Percentiles rank a stretch among this genome's conserved stretches.
phyloP scores from a whole-genome alignment of 2,329 filamentous ascomycete species.

The Fonsecaea pedrosoi region DNA sequence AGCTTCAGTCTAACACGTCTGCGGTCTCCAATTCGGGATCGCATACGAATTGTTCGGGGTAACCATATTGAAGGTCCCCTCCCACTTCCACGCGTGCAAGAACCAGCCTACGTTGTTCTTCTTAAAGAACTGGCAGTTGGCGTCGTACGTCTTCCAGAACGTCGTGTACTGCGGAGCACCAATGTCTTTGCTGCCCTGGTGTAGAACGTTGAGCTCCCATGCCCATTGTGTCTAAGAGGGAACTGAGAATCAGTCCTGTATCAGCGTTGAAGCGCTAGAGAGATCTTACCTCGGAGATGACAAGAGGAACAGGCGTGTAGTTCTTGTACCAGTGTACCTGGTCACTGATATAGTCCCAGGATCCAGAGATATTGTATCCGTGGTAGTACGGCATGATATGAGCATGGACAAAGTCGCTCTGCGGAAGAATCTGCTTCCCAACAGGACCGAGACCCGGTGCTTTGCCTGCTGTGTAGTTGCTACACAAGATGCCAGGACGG shows the following conservation, averaged over 20 bases:
- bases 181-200: conserved; percentile 25
- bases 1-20: conserved; percentile 9
- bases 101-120: conserved; percentile 25
- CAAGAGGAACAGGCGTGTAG: conserved; percentile 20
- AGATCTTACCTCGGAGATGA: conserved; percentile 19
- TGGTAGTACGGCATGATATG: conserved; percentile 26
- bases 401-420: conserved; percentile 21
- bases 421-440: conserved; percentile 19
- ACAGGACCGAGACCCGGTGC: conserved; percentile 15
- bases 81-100: conserved; percentile 24
- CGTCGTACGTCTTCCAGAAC: conserved; percentile 19
- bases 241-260: background rate
- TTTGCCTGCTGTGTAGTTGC: conserved; percentile 18
- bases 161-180: conserved; percentile 17
- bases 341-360: conserved; percentile 18
- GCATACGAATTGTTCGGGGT: conserved; percentile 22
- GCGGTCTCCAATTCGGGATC: conserved; percentile 21
- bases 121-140: conserved; percentile 25
- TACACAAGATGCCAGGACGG: conserved; percentile 17
- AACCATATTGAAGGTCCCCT: conserved; percentile 24
- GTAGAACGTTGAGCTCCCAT: conserved; percentile 23
- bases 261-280: background rate
- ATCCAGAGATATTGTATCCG: conserved; percentile 20
- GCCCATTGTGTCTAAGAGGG: conserved; percentile 19
- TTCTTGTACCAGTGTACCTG: conserved; percentile 26